These are phyloP conservation scores for Saccharomycopsis vini DNA, from an alignment of 805 yeast species.

Conservation along the genomic window DNA sequence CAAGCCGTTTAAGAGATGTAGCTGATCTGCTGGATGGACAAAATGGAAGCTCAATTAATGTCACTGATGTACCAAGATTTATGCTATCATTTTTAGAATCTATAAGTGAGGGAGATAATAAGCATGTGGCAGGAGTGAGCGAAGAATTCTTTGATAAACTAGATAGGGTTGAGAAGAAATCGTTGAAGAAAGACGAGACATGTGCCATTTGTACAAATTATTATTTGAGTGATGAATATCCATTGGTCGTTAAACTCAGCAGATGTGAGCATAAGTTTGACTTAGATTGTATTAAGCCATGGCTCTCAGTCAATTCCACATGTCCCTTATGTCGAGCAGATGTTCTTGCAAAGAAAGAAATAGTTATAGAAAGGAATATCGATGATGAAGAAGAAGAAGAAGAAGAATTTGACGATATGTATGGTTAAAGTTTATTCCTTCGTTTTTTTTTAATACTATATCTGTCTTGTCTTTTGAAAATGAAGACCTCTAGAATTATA, in stretches of 20 bases:
- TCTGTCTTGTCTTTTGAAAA: too few relatives aligned
- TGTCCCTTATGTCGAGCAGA: slow-evolving; percentile 86
- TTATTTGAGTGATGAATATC: slow-evolving; percentile 64
- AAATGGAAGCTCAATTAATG: too few relatives aligned
- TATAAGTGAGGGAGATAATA: not conserved
- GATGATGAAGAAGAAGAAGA: slow-evolving; percentile 18
- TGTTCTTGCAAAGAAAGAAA: slow-evolving; percentile 43
- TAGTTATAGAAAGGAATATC: too few relatives aligned
- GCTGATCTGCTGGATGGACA: too few relatives aligned
- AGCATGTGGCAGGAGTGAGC: slow-evolving; percentile 55
- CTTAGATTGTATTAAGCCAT: slow-evolving; percentile 82
- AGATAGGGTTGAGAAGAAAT: slow-evolving; percentile 53
- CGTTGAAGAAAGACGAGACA: slow-evolving; percentile 41
- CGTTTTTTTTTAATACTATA: too few relatives aligned
- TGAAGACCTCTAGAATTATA: too few relatives aligned
- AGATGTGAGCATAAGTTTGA: slow-evolving; percentile 80
- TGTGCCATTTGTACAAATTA: slow-evolving; percentile 82
- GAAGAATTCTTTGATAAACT: slow-evolving; percentile 67
- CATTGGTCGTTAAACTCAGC: slow-evolving; percentile 67
- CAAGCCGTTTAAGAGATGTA: too few relatives aligned
- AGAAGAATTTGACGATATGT: slow-evolving; percentile 19
- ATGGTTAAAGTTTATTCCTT: slow-evolving; percentile 9
- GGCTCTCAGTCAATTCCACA: slow-evolving; percentile 66
- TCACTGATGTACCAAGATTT: too few relatives aligned
- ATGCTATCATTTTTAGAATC: not conserved